Base-by-base conservation (phyloP, 148 eudicot species). In the Pharnaceum exiguum region DNA sequence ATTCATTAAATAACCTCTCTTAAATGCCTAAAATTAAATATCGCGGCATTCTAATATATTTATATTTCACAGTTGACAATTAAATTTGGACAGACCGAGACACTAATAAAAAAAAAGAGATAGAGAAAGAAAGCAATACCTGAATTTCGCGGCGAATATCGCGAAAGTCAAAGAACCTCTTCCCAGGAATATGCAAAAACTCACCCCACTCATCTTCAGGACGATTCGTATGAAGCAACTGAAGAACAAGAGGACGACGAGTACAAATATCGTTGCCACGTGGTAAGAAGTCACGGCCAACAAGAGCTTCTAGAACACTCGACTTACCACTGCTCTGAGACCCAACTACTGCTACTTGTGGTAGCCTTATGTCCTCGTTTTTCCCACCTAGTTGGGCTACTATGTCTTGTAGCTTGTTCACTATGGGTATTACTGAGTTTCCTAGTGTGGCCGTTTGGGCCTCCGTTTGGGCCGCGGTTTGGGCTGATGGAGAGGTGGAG, bases 301-400 rank as follows among this genome's bases (percentile, higher is more conserved):
- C 97, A 1, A 86, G 86, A 38, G 95, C 81, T 52, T 90, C 97
- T 2, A 90, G 79, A 29, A 90, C 97, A 54, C 95, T 86, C 30
- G 97, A 90, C 62, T 90, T 90, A 5, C 97, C 97, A 32, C 97
- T 90, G 62, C 97, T 90, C 70, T 90, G 97, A 64, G 95, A 86
- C 16, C 95, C 97, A 5, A 90, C 90, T 12, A 90, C 97, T 10
- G 86, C 87, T 22, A 90, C 97, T 75, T 90, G 90, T 16, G 97
- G 97, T 52, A 90, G 77, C 28, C 82, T 86, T 56, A 90, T 73
- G 17, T 71, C 64, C 16, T 82, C 79, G 3, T 39, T 67, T 27
- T 86, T 81, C 0, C 88, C 88, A 2, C n/a, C n/a, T n/a, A 90
- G 77, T 59, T 86, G 90, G 15, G 97, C 95, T 24, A 81, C 82